These are phyloP conservation scores for Thalassiosira livingstoniorum DNA, from an alignment of 352 stramenopile species.

Conservation along the genomic window DNA sequence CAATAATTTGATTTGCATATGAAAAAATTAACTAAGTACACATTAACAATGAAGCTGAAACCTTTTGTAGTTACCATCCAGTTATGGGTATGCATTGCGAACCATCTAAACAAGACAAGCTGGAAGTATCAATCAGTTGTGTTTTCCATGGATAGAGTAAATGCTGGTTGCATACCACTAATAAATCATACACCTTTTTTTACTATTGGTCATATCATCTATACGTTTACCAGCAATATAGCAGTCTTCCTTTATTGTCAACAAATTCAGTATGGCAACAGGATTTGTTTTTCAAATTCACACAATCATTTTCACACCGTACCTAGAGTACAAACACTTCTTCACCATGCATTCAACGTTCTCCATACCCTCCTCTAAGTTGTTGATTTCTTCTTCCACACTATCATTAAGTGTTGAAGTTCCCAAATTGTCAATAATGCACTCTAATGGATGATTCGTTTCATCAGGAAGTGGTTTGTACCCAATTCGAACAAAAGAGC, in stretches of 20 bases:
- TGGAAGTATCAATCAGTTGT: neutral
- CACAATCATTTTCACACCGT: constrained; percentile 8
- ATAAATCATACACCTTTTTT: constrained; percentile 23
- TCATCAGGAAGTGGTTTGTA: neutral
- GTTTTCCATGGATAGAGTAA: constrained; percentile 24
- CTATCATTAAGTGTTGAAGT: neutral
- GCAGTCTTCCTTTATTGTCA: constrained; percentile 5
- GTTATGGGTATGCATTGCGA: constrained; percentile 3
- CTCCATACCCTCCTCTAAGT: neutral
- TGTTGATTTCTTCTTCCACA: too few relatives aligned
- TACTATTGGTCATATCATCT: constrained; percentile 11
- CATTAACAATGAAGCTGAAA: neutral
- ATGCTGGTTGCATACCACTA: constrained; percentile 34
- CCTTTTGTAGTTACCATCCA: neutral
- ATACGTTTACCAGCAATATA: constrained; percentile 9
- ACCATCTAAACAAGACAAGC: constrained; percentile 9
- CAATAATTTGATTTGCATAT: neutral
- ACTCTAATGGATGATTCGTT: neutral
- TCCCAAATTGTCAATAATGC: neutral
- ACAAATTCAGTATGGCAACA: neutral
- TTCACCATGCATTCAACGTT: neutral
- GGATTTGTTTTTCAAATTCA: constrained; percentile 14
- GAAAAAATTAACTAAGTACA: too few relatives aligned
- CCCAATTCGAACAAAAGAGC: neutral
- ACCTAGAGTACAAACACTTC: neutral